Base-by-base conservation (phyloP, 192 early-diverging fungal species). In the Coemansia sp. region DNA sequence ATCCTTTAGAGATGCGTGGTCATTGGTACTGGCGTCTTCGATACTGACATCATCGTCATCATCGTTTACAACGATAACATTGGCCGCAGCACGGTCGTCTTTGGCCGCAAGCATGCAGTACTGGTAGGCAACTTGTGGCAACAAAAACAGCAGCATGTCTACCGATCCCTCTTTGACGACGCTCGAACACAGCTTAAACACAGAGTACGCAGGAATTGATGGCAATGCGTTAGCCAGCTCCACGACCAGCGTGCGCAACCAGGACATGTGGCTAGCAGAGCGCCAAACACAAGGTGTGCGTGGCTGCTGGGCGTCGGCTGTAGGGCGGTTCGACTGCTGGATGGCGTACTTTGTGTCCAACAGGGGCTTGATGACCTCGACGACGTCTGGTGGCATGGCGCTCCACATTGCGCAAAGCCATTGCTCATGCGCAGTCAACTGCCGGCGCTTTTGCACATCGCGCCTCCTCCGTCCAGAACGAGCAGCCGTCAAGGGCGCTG, bases 281-380 rank as follows among this genome's bases (percentile, higher is more conserved):
- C 56, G 59, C 12, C 16, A n/a, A 40, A 84, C 65, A 4, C 77
- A 79, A 12, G 76, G 41, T 6, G 20, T 62, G 9, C 61, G 62
- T 22, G 18, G 63, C 12, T 22, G 20, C 9, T 22, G 45, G 16
- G 27, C 52, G 3, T 29, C 64, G 2, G 56, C 35, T 8, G 43
- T 20, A 1, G 52, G 47, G 20, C 70, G 66, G 30, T 30, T 59
- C 12, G 76, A 53, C 4, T 61, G 53, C 65, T 79, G 73, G 64
- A 79, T 73, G 7, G 76, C 75, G 49, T 84, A 84, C 34, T 84
- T 75, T 20, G 82, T 79, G 39, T 73, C 68, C 18, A 84, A 38
- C 27, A 84, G 65, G 20, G 82, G 82, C 44, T 34, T 49, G 38
- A 79, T 69, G 1, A 69, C 53, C 53, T 68, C 59, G 1, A 59